Evolutionary conservation across 225 moss, liverwort and hornwort species (phyloP).

Genomic region (Marchantia polymorpha): DNA sequence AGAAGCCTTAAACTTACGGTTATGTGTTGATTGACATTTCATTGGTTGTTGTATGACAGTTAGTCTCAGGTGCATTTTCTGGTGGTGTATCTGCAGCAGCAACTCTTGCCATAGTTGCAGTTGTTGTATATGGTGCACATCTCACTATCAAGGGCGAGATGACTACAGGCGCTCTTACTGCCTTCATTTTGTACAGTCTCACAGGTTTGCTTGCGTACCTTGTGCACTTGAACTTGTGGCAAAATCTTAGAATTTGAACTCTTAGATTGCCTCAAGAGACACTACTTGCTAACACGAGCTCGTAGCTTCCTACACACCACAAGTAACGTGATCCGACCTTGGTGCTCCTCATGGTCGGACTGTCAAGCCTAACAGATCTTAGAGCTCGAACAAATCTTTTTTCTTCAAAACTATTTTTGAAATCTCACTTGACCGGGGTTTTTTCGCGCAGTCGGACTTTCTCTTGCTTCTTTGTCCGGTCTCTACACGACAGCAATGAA

Average conservation of each 20-base stretch:
- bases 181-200: slow-evolving; percentile 94
- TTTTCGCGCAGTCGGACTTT: slow-evolving; percentile 70
- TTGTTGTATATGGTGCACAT: slow-evolving; percentile 89
- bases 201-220: slow-evolving; percentile 49
- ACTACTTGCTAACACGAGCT: background rate
- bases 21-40: background rate
- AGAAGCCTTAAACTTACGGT: background rate
- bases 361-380: background rate
- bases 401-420: background rate
- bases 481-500: slow-evolving; percentile 94
- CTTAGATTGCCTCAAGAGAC: background rate
- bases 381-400: background rate
- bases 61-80: slow-evolving; percentile 73
- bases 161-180: slow-evolving; percentile 87
- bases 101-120: slow-evolving; percentile 84
- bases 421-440: background rate
- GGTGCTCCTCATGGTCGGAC: background rate
- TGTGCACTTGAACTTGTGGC: background rate
- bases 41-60: slow-evolving; percentile 41
- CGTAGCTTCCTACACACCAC: background rate
- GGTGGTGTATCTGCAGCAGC: slow-evolving; percentile 95
- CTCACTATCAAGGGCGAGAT: slow-evolving; percentile 79
- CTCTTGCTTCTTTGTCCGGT: slow-evolving; percentile 84
- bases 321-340: background rate
- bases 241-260: background rate